Evolutionary conservation across 352 stramenopile genomes (phyloP), one percentile per base, ranked within the genome.

Genomic region (Poterioochromonas sp.): DNA sequence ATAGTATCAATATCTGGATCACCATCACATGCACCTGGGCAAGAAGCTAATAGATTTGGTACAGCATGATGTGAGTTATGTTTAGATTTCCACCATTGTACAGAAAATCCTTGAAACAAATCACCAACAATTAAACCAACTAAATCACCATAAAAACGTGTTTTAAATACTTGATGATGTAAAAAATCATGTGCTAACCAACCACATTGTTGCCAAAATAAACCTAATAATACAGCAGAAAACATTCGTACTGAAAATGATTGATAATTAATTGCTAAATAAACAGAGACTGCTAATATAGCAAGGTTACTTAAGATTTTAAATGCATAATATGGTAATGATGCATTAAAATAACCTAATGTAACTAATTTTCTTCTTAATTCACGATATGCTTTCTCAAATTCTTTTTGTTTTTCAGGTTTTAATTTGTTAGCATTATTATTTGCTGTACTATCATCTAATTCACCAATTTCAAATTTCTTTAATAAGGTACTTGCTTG

Each of bases 1-100:
- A 98, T 97, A 0, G 94, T 99, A 86, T 99, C 94, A 80, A 99
- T 98, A 80, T 99, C 95, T 18, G 95, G 94, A 86, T 99, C 95
- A 73, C 93, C 95, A 83, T 94, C 88, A 80, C 91, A 87, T 43
- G 86, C 84, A 44, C 92, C 87, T 34, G 90, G 89, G 26, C 83
- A 84, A 78, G 90, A 90, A 60, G 91, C 93, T 83, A 98, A 91
- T 51, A 98, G 85, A 85, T 98, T 98, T 37, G 95, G 93, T 51
- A 98, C 93, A 29, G 94, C 93, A 84, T 98, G 94, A 87, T 99
- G 95, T 68, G 93, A 95, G 84, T 98, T 98, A 88, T 99, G 95
- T 87, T 86, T 86, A 74, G 85, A 85, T 71, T 84, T 87, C 85
- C 85, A 88, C 84, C 83, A 88, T 76, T 91, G 87, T 65, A 97